These are phyloP conservation scores for Ophiocordyceps camponoti-rufipedis DNA, from an alignment of 2,329 filamentous ascomycete genomes.

Conservation along the genomic window DNA sequence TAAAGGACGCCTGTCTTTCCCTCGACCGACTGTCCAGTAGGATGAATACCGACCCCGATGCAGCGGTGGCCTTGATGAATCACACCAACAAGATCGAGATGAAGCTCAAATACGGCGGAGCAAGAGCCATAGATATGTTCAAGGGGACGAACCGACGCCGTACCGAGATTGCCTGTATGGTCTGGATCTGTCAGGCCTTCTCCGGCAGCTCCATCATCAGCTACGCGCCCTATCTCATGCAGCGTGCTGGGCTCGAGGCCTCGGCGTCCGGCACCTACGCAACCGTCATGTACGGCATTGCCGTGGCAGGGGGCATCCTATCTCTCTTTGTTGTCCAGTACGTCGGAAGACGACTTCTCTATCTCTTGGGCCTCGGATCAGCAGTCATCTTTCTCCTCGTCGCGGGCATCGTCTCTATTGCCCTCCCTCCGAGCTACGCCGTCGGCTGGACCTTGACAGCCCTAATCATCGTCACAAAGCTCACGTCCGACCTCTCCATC, in stretches of 20 bases:
- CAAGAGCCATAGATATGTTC: constrained; percentile 32
- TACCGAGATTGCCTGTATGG: constrained; percentile 30
- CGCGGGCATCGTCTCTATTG: constrained; percentile 19
- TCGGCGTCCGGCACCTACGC: constrained; percentile 25
- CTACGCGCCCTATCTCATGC: constrained; percentile 26
- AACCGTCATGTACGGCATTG: constrained; percentile 29
- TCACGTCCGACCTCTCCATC: constrained; percentile 18
- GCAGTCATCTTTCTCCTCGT: constrained; percentile 14
- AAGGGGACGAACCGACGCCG: constrained; percentile 29
- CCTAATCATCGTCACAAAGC: constrained; percentile 22
- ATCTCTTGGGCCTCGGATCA: constrained; percentile 22
- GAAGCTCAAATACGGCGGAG: constrained; percentile 18
- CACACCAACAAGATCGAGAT: constrained; percentile 33
- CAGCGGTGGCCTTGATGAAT: constrained; percentile 33
- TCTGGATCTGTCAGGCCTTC: constrained; percentile 30
- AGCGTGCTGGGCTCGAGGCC: constrained; percentile 24
- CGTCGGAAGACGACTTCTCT: constrained; percentile 30
- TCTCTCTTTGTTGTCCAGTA: constrained; percentile 31
- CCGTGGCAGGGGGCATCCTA: constrained; percentile 28
- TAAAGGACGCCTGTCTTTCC: constrained; percentile 17
- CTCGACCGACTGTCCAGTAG: constrained; percentile 21
- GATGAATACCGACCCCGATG: constrained; percentile 22
- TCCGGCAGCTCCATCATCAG: constrained; percentile 30
- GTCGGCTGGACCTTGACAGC: constrained; percentile 17
- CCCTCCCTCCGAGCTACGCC: constrained; percentile 8